Percentiles rank a stretch among this genome's conserved stretches.
phyloP scores from a whole-genome alignment of 495 filamentous ascomycete species.

The Extremus antarcticus region DNA sequence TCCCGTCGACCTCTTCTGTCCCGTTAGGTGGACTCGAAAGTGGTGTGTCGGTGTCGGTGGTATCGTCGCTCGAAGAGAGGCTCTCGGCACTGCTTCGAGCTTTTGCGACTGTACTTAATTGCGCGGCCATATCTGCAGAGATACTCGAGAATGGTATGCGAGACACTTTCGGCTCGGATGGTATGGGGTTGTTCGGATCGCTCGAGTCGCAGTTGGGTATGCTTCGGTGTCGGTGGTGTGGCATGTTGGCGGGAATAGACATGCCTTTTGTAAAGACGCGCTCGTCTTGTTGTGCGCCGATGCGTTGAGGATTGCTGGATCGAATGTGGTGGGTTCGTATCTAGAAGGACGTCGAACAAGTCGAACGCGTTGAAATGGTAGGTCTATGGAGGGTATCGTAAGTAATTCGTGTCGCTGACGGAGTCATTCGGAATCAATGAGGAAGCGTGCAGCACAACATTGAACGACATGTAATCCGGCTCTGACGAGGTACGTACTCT shows the following conservation, averaged over 20 bases:
- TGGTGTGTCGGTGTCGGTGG: conserved; percentile 39
- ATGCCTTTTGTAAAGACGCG: not conserved
- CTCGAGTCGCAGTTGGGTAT: conserved; percentile 16
- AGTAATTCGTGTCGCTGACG: not conserved
- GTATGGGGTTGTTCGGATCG: conserved; percentile 18
- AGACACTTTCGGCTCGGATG: conserved; percentile 8
- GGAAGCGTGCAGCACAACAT: too few species aligned
- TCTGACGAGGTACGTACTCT: too few species aligned
- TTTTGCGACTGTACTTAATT: conserved; percentile 2
- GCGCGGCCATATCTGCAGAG: not conserved
- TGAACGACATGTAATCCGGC: too few species aligned
- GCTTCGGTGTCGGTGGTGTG: conserved; percentile 10
- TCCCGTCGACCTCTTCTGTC: conserved; percentile 33
- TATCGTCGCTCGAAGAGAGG: conserved; percentile 31
- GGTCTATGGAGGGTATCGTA: not conserved
- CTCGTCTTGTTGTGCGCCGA: not conserved
- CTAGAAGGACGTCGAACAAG: not conserved
- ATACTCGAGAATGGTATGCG: conserved; percentile 6
- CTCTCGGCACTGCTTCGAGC: conserved; percentile 37
- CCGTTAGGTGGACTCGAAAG: conserved; percentile 43
- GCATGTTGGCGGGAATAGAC: not conserved
- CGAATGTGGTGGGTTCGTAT: not conserved
- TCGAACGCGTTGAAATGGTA: not conserved
- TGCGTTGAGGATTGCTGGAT: not conserved
- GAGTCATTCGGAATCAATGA: not conserved